Evolutionary conservation across 2,329 filamentous ascomycete species (phyloP), one percentile per base, ranked within the genome.

Genomic region (Diaporthe humulicola): DNA sequence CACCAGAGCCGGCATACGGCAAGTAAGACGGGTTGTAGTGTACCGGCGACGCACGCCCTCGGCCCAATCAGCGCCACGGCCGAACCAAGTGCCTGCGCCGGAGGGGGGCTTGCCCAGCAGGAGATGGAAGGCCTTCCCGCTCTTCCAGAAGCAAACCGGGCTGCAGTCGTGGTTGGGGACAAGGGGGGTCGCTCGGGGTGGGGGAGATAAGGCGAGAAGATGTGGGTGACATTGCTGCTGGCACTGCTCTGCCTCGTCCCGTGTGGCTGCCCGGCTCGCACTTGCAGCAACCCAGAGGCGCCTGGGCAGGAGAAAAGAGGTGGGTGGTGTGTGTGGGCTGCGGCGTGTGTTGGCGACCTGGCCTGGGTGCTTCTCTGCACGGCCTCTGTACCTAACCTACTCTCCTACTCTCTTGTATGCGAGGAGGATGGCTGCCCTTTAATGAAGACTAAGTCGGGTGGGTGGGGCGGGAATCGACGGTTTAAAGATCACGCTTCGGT

Each of bases 381-480:
- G 22, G 19, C 45, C 48, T 52, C 6, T 52, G 48, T n/a, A n/a
- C n/a, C n/a, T n/a, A n/a, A n/a, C n/a, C n/a, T n/a, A n/a, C n/a
- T n/a, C n/a, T n/a, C 48, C 15, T 56, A 12, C 40, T 14, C 33
- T 42, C n/a, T 36, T 54, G 33, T n/a, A n/a, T 52, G 70, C n/a
- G 56, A 30, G 45, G 42, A 64, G 57, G 45, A 72, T 33, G 48
- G n/a, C 50, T 72, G 57, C 45, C 57, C 70, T 71, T 58, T 58
- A 52, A 50, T 64, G 57, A 33, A 42, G 19, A 25, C 70, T 72
- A 61, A 42, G 42, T 54, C 48, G 56, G 30, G 58, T 72, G 70
- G 57, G 70, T 72, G 70, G 57, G 57, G 57, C 70, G 57, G 70
- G 70, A 64, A 72, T 72, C 30, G 57, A 72, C 70, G 70, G 70